Conservation (phyloP, 139 green algal species). For the Chloropicon primus region DNA sequence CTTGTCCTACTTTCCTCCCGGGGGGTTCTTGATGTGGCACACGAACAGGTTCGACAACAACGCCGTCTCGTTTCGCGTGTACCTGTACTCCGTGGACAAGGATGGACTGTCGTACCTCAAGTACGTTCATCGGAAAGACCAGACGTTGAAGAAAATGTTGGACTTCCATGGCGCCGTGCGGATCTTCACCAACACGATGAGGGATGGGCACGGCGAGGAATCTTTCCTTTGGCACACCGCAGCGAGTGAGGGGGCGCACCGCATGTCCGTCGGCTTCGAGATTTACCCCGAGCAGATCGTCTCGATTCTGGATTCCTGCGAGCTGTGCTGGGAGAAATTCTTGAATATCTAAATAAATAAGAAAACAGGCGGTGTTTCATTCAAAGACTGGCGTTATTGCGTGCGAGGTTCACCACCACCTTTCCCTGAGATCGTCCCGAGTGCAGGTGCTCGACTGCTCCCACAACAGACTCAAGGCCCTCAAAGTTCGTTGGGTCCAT, state of each 20-base stretch:
- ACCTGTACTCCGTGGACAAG: background rate
- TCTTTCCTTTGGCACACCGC: background rate
- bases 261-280: background rate
- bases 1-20: background rate
- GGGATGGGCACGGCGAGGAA: background rate
- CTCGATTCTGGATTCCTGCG: background rate
- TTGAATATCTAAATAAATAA: too few relatives aligned
- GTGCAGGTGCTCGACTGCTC: conserved; percentile 26
- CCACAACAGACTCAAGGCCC: conserved; percentile 11
- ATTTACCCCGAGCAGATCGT: background rate
- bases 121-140: background rate
- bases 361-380: too few relatives aligned
- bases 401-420: conserved; percentile 25
- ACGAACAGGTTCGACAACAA: background rate
- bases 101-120: background rate
- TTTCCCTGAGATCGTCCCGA: conserved; percentile 18
- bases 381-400: too few relatives aligned
- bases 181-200: background rate
- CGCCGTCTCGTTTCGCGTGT: background rate
- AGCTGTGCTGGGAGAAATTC: background rate
- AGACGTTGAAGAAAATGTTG: background rate
- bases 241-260: background rate
- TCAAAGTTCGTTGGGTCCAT: conserved; percentile 7
- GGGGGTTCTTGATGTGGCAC: background rate
- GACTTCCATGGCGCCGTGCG: background rate